Evolutionary conservation across 805 yeast genomes (phyloP), one percentile per base, ranked within the genome.

Genomic region (Hanseniaspora lachancei): DNA sequence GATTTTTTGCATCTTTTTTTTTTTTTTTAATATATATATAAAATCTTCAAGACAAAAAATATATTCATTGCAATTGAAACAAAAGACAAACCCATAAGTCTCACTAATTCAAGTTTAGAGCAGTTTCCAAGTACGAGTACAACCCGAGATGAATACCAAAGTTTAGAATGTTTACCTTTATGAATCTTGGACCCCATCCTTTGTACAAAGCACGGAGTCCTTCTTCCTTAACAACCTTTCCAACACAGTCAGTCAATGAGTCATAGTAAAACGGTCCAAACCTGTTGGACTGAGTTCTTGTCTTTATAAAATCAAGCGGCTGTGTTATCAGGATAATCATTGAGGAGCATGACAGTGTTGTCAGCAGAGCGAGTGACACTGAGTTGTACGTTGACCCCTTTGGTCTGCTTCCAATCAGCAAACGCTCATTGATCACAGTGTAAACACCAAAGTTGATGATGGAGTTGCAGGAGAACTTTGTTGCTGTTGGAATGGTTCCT

Each of bases 121-220:
- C 48, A 47, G 72, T 73, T 61, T 80, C 83, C 10, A 79, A 75
- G 58, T 72, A 69, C 58, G 77, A 82, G 65, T 84, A 85, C 20
- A 82, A 76, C 16, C 79, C 72, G 57, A 86, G 76, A 2, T 87
- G 77, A 12, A 86, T 74, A 24, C 86, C 84, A 24, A 93, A 88
- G 42, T 83, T 79, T 18, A 82, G 72, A 18, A 56, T 56, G 59
- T 86, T 78, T 9, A 85, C 83, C 63, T 84, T 83, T 52, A 84
- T 70, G 52, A 84, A 74, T 58, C 95, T 71, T 18, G 91, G 93
- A 10, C 75, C 63, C 75, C 80, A 74, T 21, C 84, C 84, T 57
- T 73, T 68, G 79, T 81, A 79, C 47, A 79, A 69, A 24, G 74
- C 73, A n/a, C 63, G 57, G 21, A 72, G 54, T 5, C 71, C 70